These are phyloP conservation scores for Tylopilus vinaceipallidus DNA, from an alignment of 768 basidiomycete genomes.

Conservation along the genomic window DNA sequence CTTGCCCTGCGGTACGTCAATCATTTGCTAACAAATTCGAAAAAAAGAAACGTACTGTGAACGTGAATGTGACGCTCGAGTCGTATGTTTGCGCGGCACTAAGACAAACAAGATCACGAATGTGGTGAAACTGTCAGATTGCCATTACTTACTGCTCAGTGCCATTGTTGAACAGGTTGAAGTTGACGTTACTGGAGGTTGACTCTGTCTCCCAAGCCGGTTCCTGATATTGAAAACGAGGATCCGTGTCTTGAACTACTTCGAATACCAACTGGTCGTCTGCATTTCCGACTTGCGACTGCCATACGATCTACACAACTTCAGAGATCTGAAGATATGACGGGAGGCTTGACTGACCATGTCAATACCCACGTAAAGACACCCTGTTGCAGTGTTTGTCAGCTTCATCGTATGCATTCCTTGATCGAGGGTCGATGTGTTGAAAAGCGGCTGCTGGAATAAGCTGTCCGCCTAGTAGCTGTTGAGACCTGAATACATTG, in stretches of 20 bases:
- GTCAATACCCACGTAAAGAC: constrained; percentile 45
- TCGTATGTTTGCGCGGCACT: constrained; percentile 36
- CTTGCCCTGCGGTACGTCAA: constrained; percentile 24
- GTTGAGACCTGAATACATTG: constrained; percentile 24
- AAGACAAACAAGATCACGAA: background rate
- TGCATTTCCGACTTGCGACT: constrained; percentile 24
- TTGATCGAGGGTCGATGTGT: constrained; percentile 30
- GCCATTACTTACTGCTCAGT: constrained; percentile 39
- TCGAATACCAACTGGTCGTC: constrained; percentile 15
- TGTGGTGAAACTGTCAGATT: background rate
- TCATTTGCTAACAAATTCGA: constrained; percentile 3
- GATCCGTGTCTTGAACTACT: constrained; percentile 37
- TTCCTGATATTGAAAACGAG: constrained; percentile 39
- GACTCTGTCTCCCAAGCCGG: constrained; percentile 36
- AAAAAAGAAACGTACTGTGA: constrained; percentile 34
- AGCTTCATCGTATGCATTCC: constrained; percentile 36
- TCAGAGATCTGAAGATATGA: background rate
- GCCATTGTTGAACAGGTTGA: constrained; percentile 39
- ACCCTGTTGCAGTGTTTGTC: constrained; percentile 34
- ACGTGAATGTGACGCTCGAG: constrained; percentile 38
- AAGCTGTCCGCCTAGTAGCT: constrained; percentile 27
- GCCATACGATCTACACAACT: constrained; percentile 26
- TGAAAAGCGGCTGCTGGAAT: constrained; percentile 47
- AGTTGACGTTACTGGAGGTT: constrained; percentile 31
- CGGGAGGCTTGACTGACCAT: constrained; percentile 28